Base-by-base conservation (phyloP, 129 eudicot species). In the Artemisia annua region DNA sequence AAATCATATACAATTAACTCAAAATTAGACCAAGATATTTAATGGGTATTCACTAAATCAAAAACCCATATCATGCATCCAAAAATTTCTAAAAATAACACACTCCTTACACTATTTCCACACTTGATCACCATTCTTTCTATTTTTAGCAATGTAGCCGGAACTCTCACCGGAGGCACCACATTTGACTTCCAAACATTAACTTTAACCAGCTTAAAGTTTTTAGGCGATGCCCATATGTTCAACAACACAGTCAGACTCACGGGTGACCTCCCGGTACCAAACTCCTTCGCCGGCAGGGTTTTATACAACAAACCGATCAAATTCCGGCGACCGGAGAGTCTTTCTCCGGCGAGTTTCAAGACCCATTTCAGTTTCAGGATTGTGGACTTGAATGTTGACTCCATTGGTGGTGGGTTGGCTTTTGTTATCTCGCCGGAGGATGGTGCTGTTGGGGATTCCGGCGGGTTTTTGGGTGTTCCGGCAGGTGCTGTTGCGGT, bases 241-340 rank as follows among this genome's bases (percentile, higher is more conserved):
- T 80, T 75, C 77, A 87, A 92, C 63, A 82, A 81, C 11, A 89
- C 83, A 57, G 81, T 92, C 12, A 66, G 80, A 57, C 92, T 92
- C 78, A 89, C 96, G 0, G 68, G 83, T 12, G 98, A 92, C 74
- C 90, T 93, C 77, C 79, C 91, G 26, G 96, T 93, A 5, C 98
- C 98, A 0, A 81, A 87, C 70, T 93, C 98, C 77, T 96, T 96
- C 63, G 85, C 96, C 82, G 98, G 98, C 1, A 74, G 74, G 63
- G 88, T 81, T 15, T 28, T 89, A 13, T 93, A 85, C 74, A 78
- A 88, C 8, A 85, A 80, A 11, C 98, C 98, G 16, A 72, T 93
- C 66, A 66, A 28, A 11, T 81, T 92, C 88, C 89, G 88, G 76
- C 89, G 35, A 28, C 75, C 89, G 1, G 91, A 81, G 7, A 50